Base-by-base conservation (phyloP, 148 eudicot genomes). In the Fagopyrum homotropicum region DNA sequence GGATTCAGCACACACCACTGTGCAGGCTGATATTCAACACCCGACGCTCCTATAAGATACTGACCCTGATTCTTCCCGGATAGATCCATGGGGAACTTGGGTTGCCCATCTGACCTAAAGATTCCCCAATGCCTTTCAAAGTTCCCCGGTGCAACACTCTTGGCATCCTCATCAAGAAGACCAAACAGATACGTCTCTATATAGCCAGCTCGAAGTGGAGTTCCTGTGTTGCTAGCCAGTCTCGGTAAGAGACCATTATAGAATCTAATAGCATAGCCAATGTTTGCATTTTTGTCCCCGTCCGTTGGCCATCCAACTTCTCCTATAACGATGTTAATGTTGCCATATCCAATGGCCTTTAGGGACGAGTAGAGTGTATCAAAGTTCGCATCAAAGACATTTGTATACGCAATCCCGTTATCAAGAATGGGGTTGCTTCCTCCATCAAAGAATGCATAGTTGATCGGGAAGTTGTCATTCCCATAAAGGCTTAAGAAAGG, bases 271-370 rank as follows among this genome's bases (percentile, higher is more conserved):
- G 98, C 96, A 29, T 68, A 77, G 30, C 84, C 77, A 10, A 81
- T 45, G 47, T 88, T 94, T 3, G 93, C 98, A 10, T 92, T 84
- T 43, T 78, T 83, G 76, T 94, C 96, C 7, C 98, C 98, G 7
- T 91, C 87, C 2, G 98, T 94, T 1, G 98, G 98, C 98, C 98
- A 94, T 4, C 98, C 98, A 4, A 94, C 89, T 74, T 94, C 98
- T 4, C 98, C 98, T 0, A 94, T 88, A 9, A 94, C 73, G 9
- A 94, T 85, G 0, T 89, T 63, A 75, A 92, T 73, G 75, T 84
- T 79, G 1, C 88, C 89, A 17, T 26, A 83, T 0, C 97, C 97
- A 0, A 72, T 81, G 1, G 86, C 87, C 45, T 75, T 88, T 9
- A 88, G 45, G 51, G 49, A 97, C 84, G 0, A 97, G 85, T 30